Evolutionary conservation across 768 basidiomycete genomes (phyloP).

Genomic region (Podaxis mareebaensis): DNA sequence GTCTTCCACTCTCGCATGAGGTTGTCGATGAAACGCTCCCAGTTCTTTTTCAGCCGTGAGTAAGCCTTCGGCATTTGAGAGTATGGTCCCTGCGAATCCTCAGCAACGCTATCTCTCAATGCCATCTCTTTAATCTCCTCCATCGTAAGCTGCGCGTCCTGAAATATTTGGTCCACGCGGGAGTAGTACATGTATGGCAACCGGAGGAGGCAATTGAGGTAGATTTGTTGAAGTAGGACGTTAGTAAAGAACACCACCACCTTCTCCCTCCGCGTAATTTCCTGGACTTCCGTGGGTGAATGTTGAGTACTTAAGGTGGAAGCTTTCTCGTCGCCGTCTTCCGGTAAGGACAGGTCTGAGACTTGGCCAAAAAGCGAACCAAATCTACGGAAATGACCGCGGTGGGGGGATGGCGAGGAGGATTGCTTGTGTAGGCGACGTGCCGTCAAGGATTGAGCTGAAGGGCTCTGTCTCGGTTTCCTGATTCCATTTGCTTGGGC

Average conservation of each 20-base stretch:
- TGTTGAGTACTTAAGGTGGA: not conserved
- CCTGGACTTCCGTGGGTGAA: not conserved
- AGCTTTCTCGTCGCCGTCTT: not conserved
- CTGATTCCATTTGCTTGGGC: not conserved
- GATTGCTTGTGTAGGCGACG: not conserved
- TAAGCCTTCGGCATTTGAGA: slow-evolving; percentile 20
- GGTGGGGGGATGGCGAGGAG: not conserved
- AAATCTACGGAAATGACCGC: not conserved
- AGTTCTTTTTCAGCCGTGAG: slow-evolving; percentile 20
- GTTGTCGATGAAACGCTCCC: slow-evolving; percentile 18
- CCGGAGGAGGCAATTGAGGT: slow-evolving; percentile 43
- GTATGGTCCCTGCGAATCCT: slow-evolving; percentile 6
- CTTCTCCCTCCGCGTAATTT: not conserved
- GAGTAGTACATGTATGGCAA: slow-evolving; percentile 67
- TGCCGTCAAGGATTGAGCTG: not conserved
- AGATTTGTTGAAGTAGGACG: slow-evolving; percentile 29
- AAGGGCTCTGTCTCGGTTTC: not conserved
- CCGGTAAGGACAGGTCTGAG: not conserved
- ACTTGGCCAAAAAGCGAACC: not conserved
- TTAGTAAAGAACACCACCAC: not conserved
- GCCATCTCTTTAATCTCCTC: slow-evolving; percentile 53
- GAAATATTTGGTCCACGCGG: slow-evolving; percentile 63
- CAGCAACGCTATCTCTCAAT: slow-evolving; percentile 24
- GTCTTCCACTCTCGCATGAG: slow-evolving; percentile 20
- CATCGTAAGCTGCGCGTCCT: slow-evolving; percentile 60